Percentiles rank a stretch among this genome's conserved stretches.
phyloP scores from a whole-genome alignment of 257 asterid species.

The Lantana camara region DNA sequence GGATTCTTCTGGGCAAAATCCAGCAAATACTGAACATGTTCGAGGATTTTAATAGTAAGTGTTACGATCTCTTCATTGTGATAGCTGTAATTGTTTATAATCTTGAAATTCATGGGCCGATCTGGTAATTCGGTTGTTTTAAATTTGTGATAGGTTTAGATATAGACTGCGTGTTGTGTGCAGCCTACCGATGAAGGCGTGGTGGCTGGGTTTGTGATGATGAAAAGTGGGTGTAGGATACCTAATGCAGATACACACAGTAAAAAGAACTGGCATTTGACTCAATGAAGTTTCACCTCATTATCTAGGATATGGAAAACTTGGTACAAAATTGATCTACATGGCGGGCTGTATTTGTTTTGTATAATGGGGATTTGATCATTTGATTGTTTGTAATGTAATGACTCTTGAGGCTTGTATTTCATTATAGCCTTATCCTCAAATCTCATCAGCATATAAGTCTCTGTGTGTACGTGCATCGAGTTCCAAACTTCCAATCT shows the following conservation, averaged over 20 bases:
- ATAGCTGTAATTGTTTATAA: background rate
- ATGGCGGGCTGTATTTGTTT: constrained; percentile 26
- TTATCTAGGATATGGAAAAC: constrained; percentile 32
- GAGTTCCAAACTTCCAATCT: too few relatives aligned
- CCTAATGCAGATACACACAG: constrained; percentile 47
- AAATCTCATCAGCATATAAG: too few relatives aligned
- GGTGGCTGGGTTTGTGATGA: too few relatives aligned
- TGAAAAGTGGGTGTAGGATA: constrained; percentile 35
- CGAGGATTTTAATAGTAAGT: constrained; percentile 29
- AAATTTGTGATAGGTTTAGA: background rate
- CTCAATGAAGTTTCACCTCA: constrained; percentile 37
- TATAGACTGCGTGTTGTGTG: too few relatives aligned
- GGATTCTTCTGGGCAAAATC: constrained; percentile 78
- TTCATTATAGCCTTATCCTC: background rate
- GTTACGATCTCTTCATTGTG: background rate
- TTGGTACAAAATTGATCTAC: constrained; percentile 32
- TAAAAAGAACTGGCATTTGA: constrained; percentile 53
- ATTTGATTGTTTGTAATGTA: constrained; percentile 13
- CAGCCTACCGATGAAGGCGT: too few relatives aligned
- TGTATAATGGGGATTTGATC: constrained; percentile 36
- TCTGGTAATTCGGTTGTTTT: constrained; percentile 8
- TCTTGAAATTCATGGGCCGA: constrained; percentile 12
- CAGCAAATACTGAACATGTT: constrained; percentile 45
- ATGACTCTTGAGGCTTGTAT: background rate
- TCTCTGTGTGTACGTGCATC: too few relatives aligned